phyloP scores from a whole-genome alignment of 192 early-diverging fungal genomes.

The Lunasporangiospora selenospora region DNA sequence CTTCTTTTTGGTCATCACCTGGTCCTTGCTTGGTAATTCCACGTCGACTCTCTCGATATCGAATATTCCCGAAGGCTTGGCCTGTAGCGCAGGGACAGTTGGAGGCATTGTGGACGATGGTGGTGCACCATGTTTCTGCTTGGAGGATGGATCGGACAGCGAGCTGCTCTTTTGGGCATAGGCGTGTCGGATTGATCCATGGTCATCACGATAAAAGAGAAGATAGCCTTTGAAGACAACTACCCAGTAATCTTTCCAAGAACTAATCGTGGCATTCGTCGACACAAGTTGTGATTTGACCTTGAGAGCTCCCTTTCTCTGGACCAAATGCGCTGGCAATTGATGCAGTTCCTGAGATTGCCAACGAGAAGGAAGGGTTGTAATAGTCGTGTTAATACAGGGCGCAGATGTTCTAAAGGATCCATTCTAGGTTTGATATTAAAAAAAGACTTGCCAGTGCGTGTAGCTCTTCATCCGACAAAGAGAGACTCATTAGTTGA shows the following conservation, averaged over 20 bases:
- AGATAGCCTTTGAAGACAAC: constrained; percentile 41
- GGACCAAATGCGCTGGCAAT: constrained; percentile 44
- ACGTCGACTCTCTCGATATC: constrained; percentile 30
- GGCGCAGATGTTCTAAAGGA: no score
- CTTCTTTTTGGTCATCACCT: constrained; percentile 34
- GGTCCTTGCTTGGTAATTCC: constrained; percentile 21
- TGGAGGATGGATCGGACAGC: constrained; percentile 22
- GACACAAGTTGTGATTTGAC: constrained; percentile 52
- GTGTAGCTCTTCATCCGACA: constrained; percentile 37
- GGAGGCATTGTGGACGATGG: no score
- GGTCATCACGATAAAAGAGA: constrained; percentile 37
- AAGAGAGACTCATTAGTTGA: constrained; percentile 25
- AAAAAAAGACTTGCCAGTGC: constrained; percentile 33
- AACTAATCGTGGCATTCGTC: constrained; percentile 43
- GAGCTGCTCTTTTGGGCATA: constrained; percentile 16
- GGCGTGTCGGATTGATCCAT: constrained; percentile 14
- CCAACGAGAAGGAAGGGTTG: no score
- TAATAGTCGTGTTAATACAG: neutral
- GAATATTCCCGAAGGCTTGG: constrained; percentile 43
- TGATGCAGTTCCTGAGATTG: constrained; percentile 54
- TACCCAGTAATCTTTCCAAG: constrained; percentile 48
- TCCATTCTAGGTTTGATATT: no score
- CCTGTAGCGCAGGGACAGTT: constrained; percentile 30
- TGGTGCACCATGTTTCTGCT: constrained; percentile 8
- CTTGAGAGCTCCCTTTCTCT: constrained; percentile 51